Evolutionary conservation across 306 rosid species (phyloP).

Genomic region (Acmispon strigosus): DNA sequence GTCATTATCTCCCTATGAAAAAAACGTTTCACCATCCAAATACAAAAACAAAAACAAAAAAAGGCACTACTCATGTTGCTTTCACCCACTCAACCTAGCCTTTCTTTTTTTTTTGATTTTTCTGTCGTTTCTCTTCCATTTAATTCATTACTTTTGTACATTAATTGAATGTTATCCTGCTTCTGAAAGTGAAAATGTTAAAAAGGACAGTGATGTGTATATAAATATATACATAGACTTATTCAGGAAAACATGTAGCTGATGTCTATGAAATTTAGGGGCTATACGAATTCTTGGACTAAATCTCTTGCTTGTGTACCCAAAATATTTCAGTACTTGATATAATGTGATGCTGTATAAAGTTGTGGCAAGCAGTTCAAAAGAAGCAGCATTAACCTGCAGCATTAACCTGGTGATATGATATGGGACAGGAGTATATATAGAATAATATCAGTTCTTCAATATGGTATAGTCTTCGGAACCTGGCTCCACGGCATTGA

Average conservation of each 20-base stretch:
- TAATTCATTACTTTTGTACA: not conserved
- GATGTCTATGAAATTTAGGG: conserved; percentile 20
- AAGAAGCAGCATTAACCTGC: conserved; percentile 33
- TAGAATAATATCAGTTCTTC: conserved; percentile 10
- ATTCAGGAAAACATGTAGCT: conserved; percentile 5
- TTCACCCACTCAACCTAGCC: not conserved
- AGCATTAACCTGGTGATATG: conserved; percentile 37
- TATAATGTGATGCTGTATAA: conserved; percentile 31
- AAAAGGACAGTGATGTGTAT: not conserved
- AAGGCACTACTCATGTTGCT: not conserved
- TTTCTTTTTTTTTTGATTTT: not conserved
- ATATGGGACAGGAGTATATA: conserved; percentile 20
- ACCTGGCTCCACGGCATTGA: conserved; percentile 7
- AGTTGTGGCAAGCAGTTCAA: conserved; percentile 37
- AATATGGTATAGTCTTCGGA: not conserved
- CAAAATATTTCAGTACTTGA: conserved; percentile 26
- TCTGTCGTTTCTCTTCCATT: not conserved
- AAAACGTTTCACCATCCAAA: conserved; percentile 15
- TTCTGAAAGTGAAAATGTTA: not conserved
- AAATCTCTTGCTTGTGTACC: conserved; percentile 39
- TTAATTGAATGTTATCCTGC: not conserved
- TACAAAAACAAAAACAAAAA: not conserved
- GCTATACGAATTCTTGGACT: conserved; percentile 20
- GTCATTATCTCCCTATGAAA: conserved; percentile 18
- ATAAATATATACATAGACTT: not conserved